Conservation (phyloP, 768 basidiomycete species). For the Ramaria rubella region DNA sequence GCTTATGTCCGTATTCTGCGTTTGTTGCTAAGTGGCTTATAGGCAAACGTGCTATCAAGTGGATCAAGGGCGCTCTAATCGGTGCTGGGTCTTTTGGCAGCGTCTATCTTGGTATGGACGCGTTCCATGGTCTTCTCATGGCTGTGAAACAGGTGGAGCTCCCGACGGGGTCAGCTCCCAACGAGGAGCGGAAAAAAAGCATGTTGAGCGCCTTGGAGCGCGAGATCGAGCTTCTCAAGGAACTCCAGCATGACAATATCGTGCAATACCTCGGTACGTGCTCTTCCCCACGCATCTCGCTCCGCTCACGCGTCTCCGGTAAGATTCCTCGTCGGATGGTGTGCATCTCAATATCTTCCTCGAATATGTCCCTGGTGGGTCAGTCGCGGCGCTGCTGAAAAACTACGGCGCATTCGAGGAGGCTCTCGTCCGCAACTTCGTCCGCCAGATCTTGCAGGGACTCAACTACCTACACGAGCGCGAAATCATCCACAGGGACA, state of each 20-base stretch:
- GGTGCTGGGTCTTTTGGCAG: constrained; percentile 94
- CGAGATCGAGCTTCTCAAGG: constrained; percentile 90
- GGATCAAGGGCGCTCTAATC: constrained; percentile 95
- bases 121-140: constrained; percentile 84
- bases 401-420: constrained; percentile 96
- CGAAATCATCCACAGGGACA: constrained; percentile 95
- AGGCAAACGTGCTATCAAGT: constrained; percentile 67
- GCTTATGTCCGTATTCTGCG: neutral
- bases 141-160: constrained; percentile 97
- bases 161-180: constrained; percentile 72
- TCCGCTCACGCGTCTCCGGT: neutral
- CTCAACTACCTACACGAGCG: constrained; percentile 87
- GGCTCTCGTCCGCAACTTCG: constrained; percentile 84
- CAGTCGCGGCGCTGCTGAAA: constrained; percentile 79
- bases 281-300: neutral
- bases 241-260: constrained; percentile 90
- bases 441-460: constrained; percentile 84
- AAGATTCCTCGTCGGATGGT: constrained; percentile 91
- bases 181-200: constrained; percentile 87
- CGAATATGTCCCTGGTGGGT: constrained; percentile 95
- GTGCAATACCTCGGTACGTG: constrained; percentile 93
- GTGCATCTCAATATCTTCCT: constrained; percentile 92
- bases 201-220: constrained; percentile 90
- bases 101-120: constrained; percentile 94
- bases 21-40: constrained; percentile 7